Evolutionary conservation across 331 rosid species (phyloP), one percentile per base, ranked within the genome.

Genomic region (Rhamnella rubrinervis): DNA sequence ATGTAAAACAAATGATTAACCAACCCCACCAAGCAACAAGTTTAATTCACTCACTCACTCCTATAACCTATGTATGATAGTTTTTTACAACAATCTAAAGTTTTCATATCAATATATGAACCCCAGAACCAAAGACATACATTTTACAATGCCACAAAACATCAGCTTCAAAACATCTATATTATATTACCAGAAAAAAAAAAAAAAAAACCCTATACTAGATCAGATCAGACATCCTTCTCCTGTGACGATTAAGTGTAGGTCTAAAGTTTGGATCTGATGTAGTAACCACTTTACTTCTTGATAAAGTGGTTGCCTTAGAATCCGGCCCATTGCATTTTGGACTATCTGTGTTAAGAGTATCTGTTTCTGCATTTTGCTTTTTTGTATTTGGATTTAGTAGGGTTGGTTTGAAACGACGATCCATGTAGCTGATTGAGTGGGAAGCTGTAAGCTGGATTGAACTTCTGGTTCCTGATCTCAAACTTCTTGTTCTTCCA

Each of bases 151-250:
- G 67, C 61, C 63, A 56, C 47, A 56, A 66, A 64, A 31, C 56
- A 78, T 53, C 49, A 70, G 75, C 8, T 8, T 53, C 63, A 71
- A 76, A 18, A 53, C 58, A 53, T 6, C 25, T 53, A 53, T 49
- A 49, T 49, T 6, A 49, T 49, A 49, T 49, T 6, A 49, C 23
- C 23, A 23, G 1, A 23, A 23, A 23, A 23, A 23, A 23, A 23
- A 23, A 23, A 23, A 23, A 23, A 23, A 23, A 23, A 23, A 23
- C 23, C 18, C 25, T 53, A 53, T 49, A 49, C 15, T 6, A 49
- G 19, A 53, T 77, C 62, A 90, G 77, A 79, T 88, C 80, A 66
- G 98, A 93, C 96, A 83, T 88, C 75, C 98, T 85, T 84, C 98
- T 86, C 69, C 90, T 82, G 64, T 92, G 98, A 65, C 78, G 90